Evolutionary conservation across 176 grass and related monocot genomes (phyloP), one percentile per base, ranked within the genome.

Genomic region (Aegilops bicornis): DNA sequence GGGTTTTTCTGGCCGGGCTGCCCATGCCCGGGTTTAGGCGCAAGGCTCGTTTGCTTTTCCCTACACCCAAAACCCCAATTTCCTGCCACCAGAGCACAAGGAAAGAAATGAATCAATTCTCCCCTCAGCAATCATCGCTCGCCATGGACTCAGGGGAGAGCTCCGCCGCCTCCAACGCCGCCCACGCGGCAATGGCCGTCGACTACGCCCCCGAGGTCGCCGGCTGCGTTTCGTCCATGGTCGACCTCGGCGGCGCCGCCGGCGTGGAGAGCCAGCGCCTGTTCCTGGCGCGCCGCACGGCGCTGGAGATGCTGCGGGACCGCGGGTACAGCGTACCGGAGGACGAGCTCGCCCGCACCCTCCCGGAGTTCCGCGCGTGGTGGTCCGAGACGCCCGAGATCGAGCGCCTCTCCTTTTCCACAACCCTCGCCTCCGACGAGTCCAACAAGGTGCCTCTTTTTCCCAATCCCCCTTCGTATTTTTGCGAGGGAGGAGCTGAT

Each of bases 251-350:
- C 23, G 93, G 92, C 78, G 82, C 54, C 54, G 54, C 54, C 42
- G 85, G 82, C 78, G 82, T 90, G 64, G 97, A 98, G 86, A 96
- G 90, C 83, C 80, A 88, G 61, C 97, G 94, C 37, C 88, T 94
- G 77, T 98, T 96, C 90, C 90, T 96, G 69, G 97, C 91, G 78
- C 92, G 90, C 31, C 97, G 94, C 23, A 98, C 97, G 43, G 85
- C 84, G 33, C 79, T 96, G 69, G 93, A 98, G 90, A 98, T 98
- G 93, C 88, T 98, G 32, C 92, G 88, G 22, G 93, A 98, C 86
- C 97, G 97, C 27, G 90, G 92, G 60, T 92, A 92, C 82, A 24
- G 20, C 36, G 87, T 98, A 4, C 71, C 76, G 37, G 88, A 91
- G 74, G 71, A 27, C 8, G 88, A 91, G n/a, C 68, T 96, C 66